These are phyloP conservation scores for Neopestalotiopsis sp. DNA, from an alignment of 2,329 filamentous ascomycete genomes.

Conservation along the genomic window DNA sequence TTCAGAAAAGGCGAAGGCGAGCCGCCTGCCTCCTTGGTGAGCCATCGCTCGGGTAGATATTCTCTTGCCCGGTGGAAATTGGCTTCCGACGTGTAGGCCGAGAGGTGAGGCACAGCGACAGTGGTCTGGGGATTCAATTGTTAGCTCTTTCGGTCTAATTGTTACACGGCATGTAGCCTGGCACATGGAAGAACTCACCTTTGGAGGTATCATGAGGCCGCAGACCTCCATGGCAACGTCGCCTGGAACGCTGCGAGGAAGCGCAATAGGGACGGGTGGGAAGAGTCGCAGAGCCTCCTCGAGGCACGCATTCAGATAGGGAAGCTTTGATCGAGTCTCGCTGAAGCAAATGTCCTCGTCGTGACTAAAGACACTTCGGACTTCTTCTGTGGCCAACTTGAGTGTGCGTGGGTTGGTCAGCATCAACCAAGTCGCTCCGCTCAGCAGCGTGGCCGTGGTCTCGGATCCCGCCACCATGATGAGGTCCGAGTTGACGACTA, in stretches of 20 bases:
- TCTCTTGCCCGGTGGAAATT: slow-evolving; percentile 21
- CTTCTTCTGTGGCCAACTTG: slow-evolving; percentile 24
- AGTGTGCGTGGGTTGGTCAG: slow-evolving; percentile 28
- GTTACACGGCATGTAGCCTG: background rate
- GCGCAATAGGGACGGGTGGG: slow-evolving; percentile 20
- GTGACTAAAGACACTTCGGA: slow-evolving; percentile 28
- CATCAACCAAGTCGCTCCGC: slow-evolving; percentile 34
- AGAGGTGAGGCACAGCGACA: slow-evolving; percentile 31
- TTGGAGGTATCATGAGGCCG: slow-evolving; percentile 28
- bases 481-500: slow-evolving; percentile 36
- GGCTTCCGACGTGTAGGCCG: slow-evolving; percentile 24
- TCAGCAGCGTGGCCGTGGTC: slow-evolving; percentile 1
- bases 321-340: slow-evolving; percentile 18
- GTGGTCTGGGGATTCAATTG: slow-evolving; percentile 16
- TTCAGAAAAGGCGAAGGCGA: slow-evolving; percentile 30
- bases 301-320: slow-evolving; percentile 20
- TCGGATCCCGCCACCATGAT: slow-evolving; percentile 23
- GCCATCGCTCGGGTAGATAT: slow-evolving; percentile 23
- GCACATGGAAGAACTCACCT: slow-evolving; percentile 22
- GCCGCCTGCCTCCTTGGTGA: slow-evolving; percentile 23
- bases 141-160: background rate
- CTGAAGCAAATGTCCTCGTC: slow-evolving; percentile 26
- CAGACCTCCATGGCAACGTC: slow-evolving; percentile 28
- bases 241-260: slow-evolving; percentile 26
- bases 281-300: slow-evolving; percentile 22